Evolutionary conservation across 2,329 filamentous ascomycete species (phyloP), one percentile per base, ranked within the genome.

Genomic region (Grosmannia penicillata): DNA sequence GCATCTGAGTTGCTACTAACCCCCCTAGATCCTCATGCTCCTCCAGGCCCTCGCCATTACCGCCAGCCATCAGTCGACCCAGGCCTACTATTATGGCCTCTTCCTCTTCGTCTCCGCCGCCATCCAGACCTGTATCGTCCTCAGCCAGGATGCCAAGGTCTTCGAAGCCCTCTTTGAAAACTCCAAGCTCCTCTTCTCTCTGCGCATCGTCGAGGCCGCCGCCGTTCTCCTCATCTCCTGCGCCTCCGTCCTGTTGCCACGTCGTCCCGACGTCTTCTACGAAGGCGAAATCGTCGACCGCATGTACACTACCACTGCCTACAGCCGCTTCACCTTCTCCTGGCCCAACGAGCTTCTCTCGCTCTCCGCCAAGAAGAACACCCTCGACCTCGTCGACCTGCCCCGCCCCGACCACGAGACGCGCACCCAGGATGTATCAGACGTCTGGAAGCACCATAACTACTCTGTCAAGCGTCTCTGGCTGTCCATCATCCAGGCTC

Each of bases 241-340:
- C 32, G 56, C 62, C 14, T 68, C 67, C 45, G 44, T 78, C 11
- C 63, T 66, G 1, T 59, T 85, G 13, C 78, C 78, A 4, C 68
- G 82, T 31, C 67, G 82, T 10, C 82, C 82, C 4, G 64, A 76
- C 38, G 74, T 86, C 15, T 82, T 66, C 49, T 61, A 66, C 48
- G 45, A 75, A 28, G 74, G 64, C 21, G 60, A 65, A 33, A 52
- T 63, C 4, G 76, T 89, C 24, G 81, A 87, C 50, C 60, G 62
- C 14, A 67, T 79, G 56, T 66, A 65, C 48, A 78, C 76, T 0
- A 63, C 62, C 4, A 75, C 76, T 3, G 69, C 75, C 1, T 61
- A 79, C 34, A 66, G 59, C 36, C 70, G 73, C 36, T 73, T 74
- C 49, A 81, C 71, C 7, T 87, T 77, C 58, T 59, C 62, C 35